phyloP scores from a whole-genome alignment of 2,329 filamentous ascomycete genomes.

The Tolypocladium endophyticum region DNA sequence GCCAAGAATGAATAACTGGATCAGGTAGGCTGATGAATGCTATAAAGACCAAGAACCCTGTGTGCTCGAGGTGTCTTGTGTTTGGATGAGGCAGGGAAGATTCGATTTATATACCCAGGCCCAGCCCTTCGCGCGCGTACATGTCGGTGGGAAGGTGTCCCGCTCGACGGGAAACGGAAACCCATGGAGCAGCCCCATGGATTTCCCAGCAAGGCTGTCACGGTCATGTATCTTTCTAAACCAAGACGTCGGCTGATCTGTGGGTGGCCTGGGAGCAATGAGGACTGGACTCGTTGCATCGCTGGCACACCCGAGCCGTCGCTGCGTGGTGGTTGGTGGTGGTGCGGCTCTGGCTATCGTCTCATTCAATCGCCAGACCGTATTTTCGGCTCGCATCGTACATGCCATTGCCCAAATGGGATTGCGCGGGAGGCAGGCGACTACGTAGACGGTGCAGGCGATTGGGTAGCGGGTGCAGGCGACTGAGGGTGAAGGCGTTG shows the following conservation, averaged over 20 bases:
- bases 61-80: neutral
- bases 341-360: slow-evolving; percentile 1
- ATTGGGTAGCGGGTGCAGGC: too few species aligned
- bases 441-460: too few species aligned
- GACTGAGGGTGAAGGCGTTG: too few species aligned
- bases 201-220: neutral
- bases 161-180: neutral
- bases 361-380: slow-evolving; percentile 1
- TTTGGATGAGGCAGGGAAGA: neutral
- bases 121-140: neutral
- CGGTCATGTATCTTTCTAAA: neutral
- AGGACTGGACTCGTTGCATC: neutral
- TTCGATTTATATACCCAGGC: neutral
- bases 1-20: too few species aligned
- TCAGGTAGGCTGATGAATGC: too few species aligned
- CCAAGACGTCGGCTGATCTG: neutral
- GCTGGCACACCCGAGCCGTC: neutral
- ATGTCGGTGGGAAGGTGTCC: neutral
- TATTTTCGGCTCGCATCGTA: neutral
- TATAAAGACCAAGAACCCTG: neutral
- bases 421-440: neutral
- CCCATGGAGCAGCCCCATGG: neutral
- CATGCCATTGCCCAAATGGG: neutral
- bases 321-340: neutral
- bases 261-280: neutral